phyloP scores from a whole-genome alignment of 495 filamentous ascomycete species.

The Aspergillus nanangensis region DNA sequence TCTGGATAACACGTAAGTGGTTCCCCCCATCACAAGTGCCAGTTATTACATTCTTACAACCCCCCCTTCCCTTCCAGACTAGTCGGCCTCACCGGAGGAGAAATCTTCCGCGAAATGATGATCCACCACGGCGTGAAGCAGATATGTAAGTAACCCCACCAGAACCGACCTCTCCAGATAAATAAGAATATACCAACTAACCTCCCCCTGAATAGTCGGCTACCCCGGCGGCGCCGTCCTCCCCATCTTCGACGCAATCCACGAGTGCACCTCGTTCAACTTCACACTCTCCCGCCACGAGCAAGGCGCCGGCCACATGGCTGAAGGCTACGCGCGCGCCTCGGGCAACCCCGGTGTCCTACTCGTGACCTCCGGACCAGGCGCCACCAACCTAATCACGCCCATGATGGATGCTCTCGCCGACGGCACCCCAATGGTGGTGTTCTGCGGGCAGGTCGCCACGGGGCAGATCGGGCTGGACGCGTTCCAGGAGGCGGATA shows the following conservation, averaged over 20 bases:
- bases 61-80: too few species aligned
- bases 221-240: slow-evolving; percentile 48
- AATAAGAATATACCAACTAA: too few species aligned
- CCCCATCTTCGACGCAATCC: slow-evolving; percentile 58
- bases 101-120: slow-evolving; percentile 99
- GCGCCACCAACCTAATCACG: slow-evolving; percentile 59
- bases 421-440: slow-evolving; percentile 60
- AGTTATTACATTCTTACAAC: too few species aligned
- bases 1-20: too few species aligned
- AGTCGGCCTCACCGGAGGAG: slow-evolving; percentile 90
- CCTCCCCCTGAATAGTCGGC: too few species aligned
- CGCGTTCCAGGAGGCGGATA: slow-evolving; percentile 61
- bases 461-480: slow-evolving; percentile 54
- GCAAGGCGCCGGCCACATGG: slow-evolving; percentile 65
- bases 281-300: slow-evolving; percentile 60
- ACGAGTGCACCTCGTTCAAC: slow-evolving; percentile 56
- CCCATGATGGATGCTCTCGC: slow-evolving; percentile 59
- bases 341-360: slow-evolving; percentile 58
- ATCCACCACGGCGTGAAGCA: slow-evolving; percentile 85
- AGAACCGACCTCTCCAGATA: too few species aligned
- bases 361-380: slow-evolving; percentile 59
- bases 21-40: too few species aligned
- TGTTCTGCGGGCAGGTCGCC: slow-evolving; percentile 56
- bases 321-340: slow-evolving; percentile 60
- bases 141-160: slow-evolving; percentile 64